phyloP scores from a whole-genome alignment of 1,284 basidiomycete genomes.

The Meira miltonrushii region DNA sequence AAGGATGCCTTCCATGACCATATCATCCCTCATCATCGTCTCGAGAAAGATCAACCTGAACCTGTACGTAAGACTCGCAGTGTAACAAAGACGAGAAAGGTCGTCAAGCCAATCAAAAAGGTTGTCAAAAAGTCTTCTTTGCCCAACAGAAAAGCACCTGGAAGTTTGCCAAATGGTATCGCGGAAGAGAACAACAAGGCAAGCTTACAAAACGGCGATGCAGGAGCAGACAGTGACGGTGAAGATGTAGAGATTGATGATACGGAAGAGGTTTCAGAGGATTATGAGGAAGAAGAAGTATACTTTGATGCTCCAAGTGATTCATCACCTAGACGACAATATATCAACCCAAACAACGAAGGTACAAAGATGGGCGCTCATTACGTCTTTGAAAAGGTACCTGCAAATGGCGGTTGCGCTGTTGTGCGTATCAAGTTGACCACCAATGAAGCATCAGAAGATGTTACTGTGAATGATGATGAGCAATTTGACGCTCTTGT shows the following conservation, averaged over 20 bases:
- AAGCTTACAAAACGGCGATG: not conserved
- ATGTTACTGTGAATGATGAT: conserved; percentile 79
- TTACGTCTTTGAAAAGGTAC: conserved; percentile 80
- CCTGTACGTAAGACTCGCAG: conserved; percentile 32
- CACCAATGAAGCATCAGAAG: conserved; percentile 67
- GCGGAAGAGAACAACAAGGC: not conserved
- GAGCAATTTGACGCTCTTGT: conserved; percentile 79
- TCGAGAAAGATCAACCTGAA: conserved; percentile 44
- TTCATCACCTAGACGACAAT: conserved; percentile 32
- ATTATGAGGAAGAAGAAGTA: conserved; percentile 45
- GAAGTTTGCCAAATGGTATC: not conserved
- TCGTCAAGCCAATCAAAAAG: conserved; percentile 21
- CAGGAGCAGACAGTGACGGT: not conserved
- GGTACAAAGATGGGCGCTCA: conserved; percentile 93
- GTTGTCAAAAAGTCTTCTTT: not conserved
- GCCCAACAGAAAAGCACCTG: conserved; percentile 8
- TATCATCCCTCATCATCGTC: conserved; percentile 73
- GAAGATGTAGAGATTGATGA: conserved; percentile 21
- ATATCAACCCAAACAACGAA: conserved; percentile 74
- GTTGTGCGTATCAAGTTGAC: conserved; percentile 93
- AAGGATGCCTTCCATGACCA: conserved; percentile 99
- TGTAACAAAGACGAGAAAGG: conserved; percentile 30
- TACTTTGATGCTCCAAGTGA: conserved; percentile 37
- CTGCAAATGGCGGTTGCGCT: conserved; percentile 83
- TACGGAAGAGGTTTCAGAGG: conserved; percentile 43